Evolutionary conservation across 2,329 filamentous ascomycete species (phyloP), one percentile per base, ranked within the genome.

Genomic region (Pseudogymnoascus sp.): DNA sequence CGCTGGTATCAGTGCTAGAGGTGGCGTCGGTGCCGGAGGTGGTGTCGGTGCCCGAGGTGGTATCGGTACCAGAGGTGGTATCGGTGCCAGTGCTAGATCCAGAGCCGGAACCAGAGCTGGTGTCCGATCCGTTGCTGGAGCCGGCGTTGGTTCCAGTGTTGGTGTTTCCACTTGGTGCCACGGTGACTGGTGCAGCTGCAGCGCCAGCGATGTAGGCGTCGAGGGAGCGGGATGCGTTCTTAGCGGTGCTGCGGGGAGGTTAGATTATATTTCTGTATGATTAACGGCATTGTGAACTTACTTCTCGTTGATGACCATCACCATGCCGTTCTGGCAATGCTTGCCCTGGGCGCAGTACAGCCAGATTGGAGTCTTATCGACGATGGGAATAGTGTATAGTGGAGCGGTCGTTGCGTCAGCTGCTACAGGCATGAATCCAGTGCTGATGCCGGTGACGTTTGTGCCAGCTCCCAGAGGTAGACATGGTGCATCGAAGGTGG

Each of bases 281-380:
- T 73, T 73, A 0, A 80, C 79, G n/a, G 14, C 14, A 53, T 53
- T 3, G 3, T 11, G 46, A 12, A 71, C 76, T 66, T 86, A 84
- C 67, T 87, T 79, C 65, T 81, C 77, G 36, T 81, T 75, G 44
- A 88, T 81, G 16, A 73, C 72, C 70, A 73, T 70, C 14, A 66
- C 66, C 73, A 74, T 74, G 3, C 72, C 73, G 5, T 61, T 65
- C 64, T 91, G 84, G 76, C 90, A 95, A 78, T 95, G 90, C 71
- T 81, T 84, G 53, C 74, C 85, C 75, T 91, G 87, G 31, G 85
- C 86, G 77, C 90, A 93, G 81, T 89, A 93, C 67, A 90, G 78
- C 89, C 90, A 95, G 67, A 93, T 79, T 31, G 90, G 90, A 63
- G 82, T 87, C 50, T 81, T 84, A 74, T 85, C 80, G 71, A 86